Evolutionary conservation across 345 rosid genomes (phyloP), one percentile per base, ranked within the genome.

Genomic region (Linum lewisii): DNA sequence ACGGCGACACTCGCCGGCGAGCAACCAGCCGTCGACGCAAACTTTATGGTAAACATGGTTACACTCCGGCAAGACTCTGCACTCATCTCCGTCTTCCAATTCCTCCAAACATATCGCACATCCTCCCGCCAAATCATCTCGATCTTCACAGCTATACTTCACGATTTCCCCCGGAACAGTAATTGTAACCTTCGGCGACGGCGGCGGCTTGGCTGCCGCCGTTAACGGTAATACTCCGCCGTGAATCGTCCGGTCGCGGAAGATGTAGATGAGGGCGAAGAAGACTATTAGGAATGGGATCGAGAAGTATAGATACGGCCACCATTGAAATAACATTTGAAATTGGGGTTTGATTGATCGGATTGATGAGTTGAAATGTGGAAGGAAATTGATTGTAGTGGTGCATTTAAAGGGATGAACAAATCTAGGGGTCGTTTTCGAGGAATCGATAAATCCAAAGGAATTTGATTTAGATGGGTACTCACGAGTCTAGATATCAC

Each of bases 41-140:
- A 9, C 26, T 8, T 36, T 24, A 44, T 57, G 29, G 58, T 24
- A 24, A 21, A 19, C 23, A 59, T 59, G 62, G 4, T 34, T 25
- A 49, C 42, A 59, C 32, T 14, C 0, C 4, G 11, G 21, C 15
- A 64, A 9, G 20, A 54, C 22, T 23, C 47, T 24, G 24, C 69
- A 65, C 24, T 24, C n/a, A 14, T 65, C 69, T 5, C 51, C 63
- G 2, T 50, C 63, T 2, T 9, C 24, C 10, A 50, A 65, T 10
- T 34, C 51, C 14, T 65, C 69, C 62, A 65, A 22, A 20, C 69
- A 65, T 29, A 65, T 58, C 11, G 23, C 58, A 37, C 63, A 65
- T 11, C 47, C 45, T 4, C 5, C 45, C 15, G 11, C 16, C 45
- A 9, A 6, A 38, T 38, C 47, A 16, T 42, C 47, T 10, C 10